Conservation (phyloP, 2,329 filamentous ascomycete genomes). For the Microdochium trichocladiopsis region DNA sequence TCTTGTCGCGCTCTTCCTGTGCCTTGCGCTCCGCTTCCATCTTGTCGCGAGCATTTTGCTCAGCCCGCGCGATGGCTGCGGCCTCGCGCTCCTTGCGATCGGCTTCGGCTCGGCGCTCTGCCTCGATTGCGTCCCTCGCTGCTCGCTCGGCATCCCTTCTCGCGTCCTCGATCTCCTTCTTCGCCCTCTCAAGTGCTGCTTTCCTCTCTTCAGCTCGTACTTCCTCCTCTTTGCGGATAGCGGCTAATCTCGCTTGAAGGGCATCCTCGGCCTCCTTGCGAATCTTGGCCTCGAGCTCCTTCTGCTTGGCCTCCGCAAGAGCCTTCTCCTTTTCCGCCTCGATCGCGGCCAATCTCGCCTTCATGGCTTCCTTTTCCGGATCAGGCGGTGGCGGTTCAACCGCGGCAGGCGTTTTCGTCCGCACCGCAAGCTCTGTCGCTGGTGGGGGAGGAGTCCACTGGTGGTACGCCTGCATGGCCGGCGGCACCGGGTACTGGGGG, state of each 20-base stretch:
- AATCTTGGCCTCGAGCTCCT: constrained; percentile 35
- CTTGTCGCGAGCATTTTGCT: constrained; percentile 24
- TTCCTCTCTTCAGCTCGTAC: constrained; percentile 23
- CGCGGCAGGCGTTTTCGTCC: constrained; percentile 9
- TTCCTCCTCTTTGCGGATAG: constrained; percentile 26
- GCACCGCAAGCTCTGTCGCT: constrained; percentile 18
- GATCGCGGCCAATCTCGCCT: constrained; percentile 48
- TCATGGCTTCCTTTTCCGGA: constrained; percentile 53
- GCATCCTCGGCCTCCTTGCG: constrained; percentile 38
- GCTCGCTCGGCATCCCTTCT: constrained; percentile 36
- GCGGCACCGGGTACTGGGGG: constrained; percentile 24
- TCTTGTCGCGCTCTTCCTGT: constrained; percentile 36
- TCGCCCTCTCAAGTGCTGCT: constrained; percentile 34
- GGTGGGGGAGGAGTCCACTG: constrained; percentile 28
- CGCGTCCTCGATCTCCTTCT: constrained; percentile 38
- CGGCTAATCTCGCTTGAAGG: constrained; percentile 32
- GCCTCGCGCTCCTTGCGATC: constrained; percentile 21
- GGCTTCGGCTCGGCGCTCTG: constrained; percentile 28
- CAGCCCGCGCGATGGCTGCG: constrained; percentile 24
- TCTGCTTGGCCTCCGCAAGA: constrained; percentile 36
- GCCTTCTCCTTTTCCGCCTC: constrained; percentile 37
- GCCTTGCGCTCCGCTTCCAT: constrained; percentile 24
- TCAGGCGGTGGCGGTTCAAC: constrained; percentile 26
- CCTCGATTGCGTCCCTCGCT: constrained; percentile 31
- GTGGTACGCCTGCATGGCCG: constrained; percentile 45